Base-by-base conservation (phyloP, 306 rosid species). In the Prosopis cineraria region DNA sequence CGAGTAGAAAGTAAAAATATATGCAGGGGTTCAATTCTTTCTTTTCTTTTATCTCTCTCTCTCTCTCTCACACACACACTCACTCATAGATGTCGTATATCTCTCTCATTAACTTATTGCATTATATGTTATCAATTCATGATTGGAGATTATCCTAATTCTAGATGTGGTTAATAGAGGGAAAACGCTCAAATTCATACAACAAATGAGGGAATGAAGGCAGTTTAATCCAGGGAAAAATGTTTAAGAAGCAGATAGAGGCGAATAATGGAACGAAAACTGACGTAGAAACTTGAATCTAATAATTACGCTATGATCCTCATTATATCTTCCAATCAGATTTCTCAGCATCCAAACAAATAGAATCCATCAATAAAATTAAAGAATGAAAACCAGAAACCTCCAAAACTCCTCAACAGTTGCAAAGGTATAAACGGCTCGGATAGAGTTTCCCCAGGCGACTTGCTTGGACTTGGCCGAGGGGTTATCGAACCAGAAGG, bases 401-500 rank as follows among this genome's bases (percentile, higher is more conserved):
- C 99, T 78, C 99, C 99, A 95, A 71, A 95, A 95, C 47, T 90
- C 94, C 82, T 95, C 99, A 17, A 84, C 91, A 27, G 99, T 86
- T 17, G 93, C 27, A 75, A 93, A 90, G 27, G 99, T 93, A 63
- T 90, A 91, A 89, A 96, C 83, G 74, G 89, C 81, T 19, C 96
- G 92, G 5, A 91, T 78, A 2, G 91, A 82, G 71, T 80, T 88
- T 27, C 99, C 99, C 99, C 99, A 96, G 40, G 77, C 67, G 16
- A 70, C 80, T 67, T 87, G 91, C 86, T 87, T 93, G 78, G 87
- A 6, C 80, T 85, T 96, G 8, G 88, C 87, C 0, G 80, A 5
- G n/a, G 91, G 91, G 47, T 68, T 93, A 76, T 93, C 97, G 77
- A 96, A 96, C 99, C 98, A 93, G 87, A 96, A 96, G 43, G 99